These are phyloP conservation scores for Capsicum baccatum DNA, from an alignment of 257 asterid genomes.

Conservation along the genomic window DNA sequence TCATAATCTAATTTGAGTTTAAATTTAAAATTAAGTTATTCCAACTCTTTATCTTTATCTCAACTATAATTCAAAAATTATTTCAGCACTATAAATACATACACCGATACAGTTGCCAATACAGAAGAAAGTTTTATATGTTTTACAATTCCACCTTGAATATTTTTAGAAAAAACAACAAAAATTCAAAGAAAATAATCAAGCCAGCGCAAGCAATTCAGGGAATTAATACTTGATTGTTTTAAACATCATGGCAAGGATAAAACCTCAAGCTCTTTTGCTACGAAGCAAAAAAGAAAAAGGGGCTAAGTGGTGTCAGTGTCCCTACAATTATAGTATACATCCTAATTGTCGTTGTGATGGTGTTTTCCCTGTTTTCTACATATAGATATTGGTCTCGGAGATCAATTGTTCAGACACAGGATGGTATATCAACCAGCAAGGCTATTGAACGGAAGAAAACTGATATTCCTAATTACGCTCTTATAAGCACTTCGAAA, in stretches of 20 bases:
- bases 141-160: no score
- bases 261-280: slow-evolving; percentile 61
- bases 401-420: slow-evolving; percentile 37
- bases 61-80: no score
- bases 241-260: slow-evolving; percentile 48
- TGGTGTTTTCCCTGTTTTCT: slow-evolving; percentile 50
- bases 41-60: no score
- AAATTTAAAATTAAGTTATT: no score
- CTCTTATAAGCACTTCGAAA: slow-evolving; percentile 79
- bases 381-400: slow-evolving; percentile 50
- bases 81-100: no score
- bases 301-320: slow-evolving; percentile 46
- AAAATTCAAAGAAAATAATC: no score
- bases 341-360: slow-evolving; percentile 37
- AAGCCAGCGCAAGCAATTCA: background rate
- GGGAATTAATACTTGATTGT: slow-evolving; percentile 21
- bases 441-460: slow-evolving; percentile 44
- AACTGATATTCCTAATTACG: slow-evolving; percentile 69
- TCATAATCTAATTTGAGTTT: no score
- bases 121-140: no score
- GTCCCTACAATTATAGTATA: slow-evolving; percentile 42
- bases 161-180: no score
- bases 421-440: slow-evolving; percentile 6
- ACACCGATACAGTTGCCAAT: no score
- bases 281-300: slow-evolving; percentile 60